phyloP scores from a whole-genome alignment of 1,139 yeast genomes.

The Tardiomyces blankii region DNA sequence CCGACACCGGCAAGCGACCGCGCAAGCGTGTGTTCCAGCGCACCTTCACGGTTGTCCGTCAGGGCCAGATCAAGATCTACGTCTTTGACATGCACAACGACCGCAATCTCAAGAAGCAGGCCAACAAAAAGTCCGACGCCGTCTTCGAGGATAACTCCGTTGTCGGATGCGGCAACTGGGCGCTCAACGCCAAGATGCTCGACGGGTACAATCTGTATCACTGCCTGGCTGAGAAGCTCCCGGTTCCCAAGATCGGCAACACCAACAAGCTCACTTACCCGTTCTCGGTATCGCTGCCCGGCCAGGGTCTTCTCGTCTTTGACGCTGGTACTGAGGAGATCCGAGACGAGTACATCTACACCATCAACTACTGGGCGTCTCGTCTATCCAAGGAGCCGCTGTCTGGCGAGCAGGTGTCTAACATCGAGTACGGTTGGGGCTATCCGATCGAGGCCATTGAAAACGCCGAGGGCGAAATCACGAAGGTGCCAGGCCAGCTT shows the following conservation, averaged over 20 bases:
- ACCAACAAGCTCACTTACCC: conserved; percentile 9
- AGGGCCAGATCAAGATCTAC: conserved; percentile 26
- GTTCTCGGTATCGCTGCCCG: conserved; percentile 28
- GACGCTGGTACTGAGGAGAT: conserved; percentile 53
- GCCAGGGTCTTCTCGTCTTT: conserved; percentile 22
- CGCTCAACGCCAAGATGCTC: conserved; percentile 26
- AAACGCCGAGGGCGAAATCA: conserved; percentile 1
- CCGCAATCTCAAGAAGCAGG: background rate
- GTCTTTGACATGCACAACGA: conserved; percentile 12
- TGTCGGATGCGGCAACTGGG: conserved; percentile 63
- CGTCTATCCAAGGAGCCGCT: conserved; percentile 69
- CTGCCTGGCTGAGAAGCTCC: conserved; percentile 20
- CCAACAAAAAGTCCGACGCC: background rate
- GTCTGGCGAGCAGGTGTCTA: conserved; percentile 44
- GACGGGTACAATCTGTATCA: conserved; percentile 23
- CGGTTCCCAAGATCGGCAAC: conserved; percentile 7
- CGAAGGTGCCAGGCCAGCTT: conserved; percentile 12
- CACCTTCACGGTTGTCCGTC: conserved; percentile 25
- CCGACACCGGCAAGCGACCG: conserved; percentile 19
- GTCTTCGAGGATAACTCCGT: background rate
- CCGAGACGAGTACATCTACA: conserved; percentile 60
- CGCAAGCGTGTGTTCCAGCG: conserved; percentile 23
- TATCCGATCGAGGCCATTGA: conserved; percentile 15
- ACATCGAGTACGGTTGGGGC: conserved; percentile 78
- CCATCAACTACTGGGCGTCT: conserved; percentile 89